A percentile compares a stretch with the other conserved stretches of the same genome.
Conservation (phyloP, 306 rosid species). For the Cucumis cinereus region DNA sequence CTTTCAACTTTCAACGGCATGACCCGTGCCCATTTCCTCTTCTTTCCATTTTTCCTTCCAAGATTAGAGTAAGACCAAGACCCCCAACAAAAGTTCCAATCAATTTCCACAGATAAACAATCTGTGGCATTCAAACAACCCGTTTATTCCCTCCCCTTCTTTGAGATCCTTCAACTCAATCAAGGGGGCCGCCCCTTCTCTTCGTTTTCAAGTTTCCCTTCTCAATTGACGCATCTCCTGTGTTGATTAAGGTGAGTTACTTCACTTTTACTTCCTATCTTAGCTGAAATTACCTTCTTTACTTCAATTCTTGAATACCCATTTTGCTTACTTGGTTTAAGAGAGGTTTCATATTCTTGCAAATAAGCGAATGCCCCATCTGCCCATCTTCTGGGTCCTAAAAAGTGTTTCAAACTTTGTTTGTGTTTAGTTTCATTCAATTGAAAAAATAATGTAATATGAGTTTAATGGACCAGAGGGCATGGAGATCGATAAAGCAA, state of each 20-base stretch:
- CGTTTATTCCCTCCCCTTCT: not conserved
- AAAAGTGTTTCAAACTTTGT: conserved; percentile 3
- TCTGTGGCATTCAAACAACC: conserved; percentile 27
- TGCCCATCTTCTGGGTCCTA: conserved; percentile 12
- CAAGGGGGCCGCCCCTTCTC: not conserved
- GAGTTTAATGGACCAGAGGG: conserved; percentile 17
- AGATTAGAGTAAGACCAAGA: not conserved
- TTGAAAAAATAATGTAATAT: not conserved
- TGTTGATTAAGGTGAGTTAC: conserved; percentile 9
- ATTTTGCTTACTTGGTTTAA: conserved; percentile 10
- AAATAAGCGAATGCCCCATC: conserved; percentile 2
- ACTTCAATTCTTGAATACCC: conserved; percentile 15
- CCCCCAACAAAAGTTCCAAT: not conserved
- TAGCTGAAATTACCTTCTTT: not conserved
- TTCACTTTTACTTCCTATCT: not conserved
- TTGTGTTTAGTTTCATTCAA: conserved; percentile 5
- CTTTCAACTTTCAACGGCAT: conserved; percentile 1
- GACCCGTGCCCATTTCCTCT: not conserved
- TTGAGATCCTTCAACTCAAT: not conserved
- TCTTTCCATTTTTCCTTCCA: not conserved
- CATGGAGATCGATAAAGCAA: conserved; percentile 92
- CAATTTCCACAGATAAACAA: conserved; percentile 16
- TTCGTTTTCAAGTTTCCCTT: not conserved
- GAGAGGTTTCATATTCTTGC: not conserved
- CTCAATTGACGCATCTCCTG: not conserved